Evolutionary conservation across 2,329 filamentous ascomycete genomes (phyloP).

Genomic region (Monosporascus sp.): DNA sequence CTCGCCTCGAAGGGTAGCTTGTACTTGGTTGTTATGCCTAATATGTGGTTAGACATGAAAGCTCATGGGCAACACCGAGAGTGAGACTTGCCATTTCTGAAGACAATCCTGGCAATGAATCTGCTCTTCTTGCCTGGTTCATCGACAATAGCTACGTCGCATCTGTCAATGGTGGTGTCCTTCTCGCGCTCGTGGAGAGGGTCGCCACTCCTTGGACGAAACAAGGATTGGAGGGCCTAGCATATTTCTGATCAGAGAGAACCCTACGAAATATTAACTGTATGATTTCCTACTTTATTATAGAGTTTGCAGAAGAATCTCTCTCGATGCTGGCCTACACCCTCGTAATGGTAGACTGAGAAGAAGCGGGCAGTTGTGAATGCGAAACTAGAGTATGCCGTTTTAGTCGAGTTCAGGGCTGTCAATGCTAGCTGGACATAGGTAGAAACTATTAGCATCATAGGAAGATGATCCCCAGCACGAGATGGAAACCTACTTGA

Average conservation of each 20-base stretch:
- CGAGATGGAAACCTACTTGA: slow-evolving; percentile 41
- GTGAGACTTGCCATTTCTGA: slow-evolving; percentile 56
- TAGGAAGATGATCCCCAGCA: background rate
- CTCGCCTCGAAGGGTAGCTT: slow-evolving; percentile 69
- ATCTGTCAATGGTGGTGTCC: slow-evolving; percentile 67
- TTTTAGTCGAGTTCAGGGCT: slow-evolving; percentile 74
- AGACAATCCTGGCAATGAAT: slow-evolving; percentile 68
- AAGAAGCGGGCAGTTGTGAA: slow-evolving; percentile 68
- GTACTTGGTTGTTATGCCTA: slow-evolving; percentile 72
- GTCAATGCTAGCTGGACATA: slow-evolving; percentile 61
- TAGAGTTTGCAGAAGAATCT: slow-evolving; percentile 73
- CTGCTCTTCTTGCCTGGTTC: slow-evolving; percentile 66
- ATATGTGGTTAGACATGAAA: slow-evolving; percentile 12
- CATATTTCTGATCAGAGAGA: background rate
- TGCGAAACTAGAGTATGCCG: slow-evolving; percentile 69
- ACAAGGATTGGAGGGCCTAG: slow-evolving; percentile 66
- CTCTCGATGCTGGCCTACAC: slow-evolving; percentile 44
- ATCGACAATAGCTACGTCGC: slow-evolving; percentile 70
- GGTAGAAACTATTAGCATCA: slow-evolving; percentile 5
- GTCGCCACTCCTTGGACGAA: slow-evolving; percentile 63
- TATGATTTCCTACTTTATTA: slow-evolving; percentile 50
- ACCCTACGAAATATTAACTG: background rate
- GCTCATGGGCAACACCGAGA: background rate
- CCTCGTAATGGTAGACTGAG: slow-evolving; percentile 64
- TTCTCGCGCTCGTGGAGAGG: slow-evolving; percentile 52